Conservation (phyloP, 1,284 basidiomycete species). For the Ceratorhiza oryzae-sativae region DNA sequence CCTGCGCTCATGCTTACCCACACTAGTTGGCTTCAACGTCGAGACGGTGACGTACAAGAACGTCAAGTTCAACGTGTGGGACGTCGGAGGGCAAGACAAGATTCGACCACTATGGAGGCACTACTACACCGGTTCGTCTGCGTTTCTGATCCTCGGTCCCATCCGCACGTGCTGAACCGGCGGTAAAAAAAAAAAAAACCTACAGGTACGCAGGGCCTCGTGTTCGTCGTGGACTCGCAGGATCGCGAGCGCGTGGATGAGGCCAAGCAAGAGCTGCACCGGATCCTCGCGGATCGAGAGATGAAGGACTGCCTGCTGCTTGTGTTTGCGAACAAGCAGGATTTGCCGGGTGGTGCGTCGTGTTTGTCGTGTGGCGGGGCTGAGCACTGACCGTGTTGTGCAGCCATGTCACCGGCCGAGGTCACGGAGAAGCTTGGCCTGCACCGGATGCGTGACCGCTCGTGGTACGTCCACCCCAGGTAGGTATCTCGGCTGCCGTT, state of each 20-base stretch:
- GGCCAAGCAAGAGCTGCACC: conserved; percentile 93
- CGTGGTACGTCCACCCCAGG: conserved; percentile 99
- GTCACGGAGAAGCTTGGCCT: conserved; percentile 97
- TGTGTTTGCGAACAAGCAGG: conserved; percentile 99
- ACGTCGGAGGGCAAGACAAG: conserved; percentile 99
- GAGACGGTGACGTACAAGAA: conserved; percentile 99
- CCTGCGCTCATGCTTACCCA: not conserved
- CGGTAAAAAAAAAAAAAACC: conserved; percentile 44
- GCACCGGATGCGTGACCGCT: conserved; percentile 94
- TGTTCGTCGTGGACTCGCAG: conserved; percentile 72
- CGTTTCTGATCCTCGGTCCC: not conserved
- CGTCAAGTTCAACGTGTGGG: conserved; percentile 99
- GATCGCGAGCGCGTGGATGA: conserved; percentile 97
- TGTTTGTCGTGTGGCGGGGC: not conserved
- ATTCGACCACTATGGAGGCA: conserved; percentile 98
- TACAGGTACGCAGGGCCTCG: conserved; percentile 69
- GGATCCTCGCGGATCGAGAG: conserved; percentile 96
- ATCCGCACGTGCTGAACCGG: not conserved
- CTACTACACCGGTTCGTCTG: conserved; percentile 70
- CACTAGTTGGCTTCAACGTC: conserved; percentile 91
- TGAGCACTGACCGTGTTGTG: conserved; percentile 33
- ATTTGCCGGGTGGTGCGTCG: conserved; percentile 88
- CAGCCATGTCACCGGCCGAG: conserved; percentile 98
- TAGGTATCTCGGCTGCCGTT: conserved; percentile 52
- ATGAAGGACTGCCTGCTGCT: conserved; percentile 98